Evolutionary conservation across 805 yeast species (phyloP), one percentile per base, ranked within the genome.

Genomic region (Metschnikowia reukaufii): DNA sequence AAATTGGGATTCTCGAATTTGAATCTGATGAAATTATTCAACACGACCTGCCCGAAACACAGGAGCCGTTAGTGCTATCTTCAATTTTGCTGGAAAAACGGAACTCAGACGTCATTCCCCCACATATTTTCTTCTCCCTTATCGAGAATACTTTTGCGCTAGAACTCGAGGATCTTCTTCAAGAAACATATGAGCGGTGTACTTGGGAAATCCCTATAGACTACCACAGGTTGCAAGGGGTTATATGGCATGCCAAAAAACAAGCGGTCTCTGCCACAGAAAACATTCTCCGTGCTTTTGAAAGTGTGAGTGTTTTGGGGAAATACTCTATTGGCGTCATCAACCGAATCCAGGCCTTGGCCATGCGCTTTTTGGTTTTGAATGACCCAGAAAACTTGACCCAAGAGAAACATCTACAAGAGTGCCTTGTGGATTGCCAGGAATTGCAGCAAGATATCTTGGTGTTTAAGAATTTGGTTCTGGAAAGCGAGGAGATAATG

Each of bases 271-370:
- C 21, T 23, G 43, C 39, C 16, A 39, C 44, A 4, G 50, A 50
- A 12, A 50, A 50, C 23, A 36, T 50, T 13, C 48, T 50, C 15
- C 27, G 54, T 18, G 42, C 43, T 0, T 50, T 40, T 29, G 50
- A 48, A 20, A 42, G 45, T 10, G 31, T 50, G 16, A 42, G 49
- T 34, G 15, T 32, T 25, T 25, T 38, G 34, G 52, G 52, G 6
- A 50, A 50, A 30, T 15, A 25, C 13, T 41, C 45, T 20, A 17
- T 48, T 6, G 27, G 31, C 12, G 44, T 48, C 25, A 25, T 48
- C 27, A 48, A 50, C 34, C 45, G 50, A n/a, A 25, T 50, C 20
- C 54, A 42, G 36, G 54, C 52, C 9, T 42, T 37, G 15, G 37
- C 49, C 25, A 42, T 32, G n/a, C 41, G 50, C 17, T 33, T 29